A percentile compares a stretch with the other conserved stretches of the same genome.
Conservation (phyloP, 192 early-diverging fungal species). For the Coemansia sp. region DNA sequence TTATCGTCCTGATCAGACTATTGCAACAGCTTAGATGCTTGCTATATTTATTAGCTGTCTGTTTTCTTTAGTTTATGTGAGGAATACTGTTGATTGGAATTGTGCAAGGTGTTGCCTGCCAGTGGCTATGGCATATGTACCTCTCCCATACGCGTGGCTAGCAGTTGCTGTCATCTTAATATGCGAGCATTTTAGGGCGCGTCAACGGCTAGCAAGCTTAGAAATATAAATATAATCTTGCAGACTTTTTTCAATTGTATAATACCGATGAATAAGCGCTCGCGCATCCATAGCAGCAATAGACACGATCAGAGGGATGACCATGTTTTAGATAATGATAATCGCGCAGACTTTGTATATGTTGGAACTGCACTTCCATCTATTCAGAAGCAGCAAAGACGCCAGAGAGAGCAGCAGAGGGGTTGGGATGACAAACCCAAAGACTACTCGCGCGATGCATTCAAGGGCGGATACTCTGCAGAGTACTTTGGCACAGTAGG, state of each 20-base stretch:
- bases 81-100: not conserved
- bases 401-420: slow-evolving; percentile 14
- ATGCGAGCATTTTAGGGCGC: not conserved
- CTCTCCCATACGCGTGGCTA: not conserved
- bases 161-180: not conserved
- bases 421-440: slow-evolving; percentile 69
- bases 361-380: slow-evolving; percentile 35
- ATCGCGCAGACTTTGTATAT: slow-evolving; percentile 31
- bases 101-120: not conserved
- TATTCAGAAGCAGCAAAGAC: slow-evolving; percentile 2
- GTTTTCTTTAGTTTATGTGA: not conserved
- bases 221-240: not conserved
- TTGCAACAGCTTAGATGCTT: slow-evolving; percentile 30
- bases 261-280: not conserved
- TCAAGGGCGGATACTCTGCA: slow-evolving; percentile 91
- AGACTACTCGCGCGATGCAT: slow-evolving; percentile 85
- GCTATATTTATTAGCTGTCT: not conserved
- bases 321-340: not conserved
- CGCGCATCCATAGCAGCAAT: not conserved
- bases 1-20: slow-evolving; percentile 47
- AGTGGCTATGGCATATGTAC: not conserved
- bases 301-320: not conserved
- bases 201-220: not conserved
- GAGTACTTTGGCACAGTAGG: slow-evolving; percentile 96
- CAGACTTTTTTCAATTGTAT: not conserved